These are phyloP conservation scores for Immersiella caudata DNA, from an alignment of 495 filamentous ascomycete genomes.

Conservation along the genomic window DNA sequence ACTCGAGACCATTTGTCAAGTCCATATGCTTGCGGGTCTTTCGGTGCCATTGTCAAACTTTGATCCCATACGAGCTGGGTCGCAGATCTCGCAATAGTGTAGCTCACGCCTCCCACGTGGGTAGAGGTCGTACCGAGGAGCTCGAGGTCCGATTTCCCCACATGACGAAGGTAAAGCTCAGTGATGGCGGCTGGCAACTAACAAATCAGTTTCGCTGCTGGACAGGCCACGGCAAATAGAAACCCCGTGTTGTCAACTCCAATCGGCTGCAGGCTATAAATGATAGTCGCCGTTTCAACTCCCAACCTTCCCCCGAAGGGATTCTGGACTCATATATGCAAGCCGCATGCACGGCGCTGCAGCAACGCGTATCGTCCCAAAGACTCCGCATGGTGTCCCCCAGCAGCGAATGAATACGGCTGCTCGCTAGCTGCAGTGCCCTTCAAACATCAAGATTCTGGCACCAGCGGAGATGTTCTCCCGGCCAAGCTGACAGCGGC, in stretches of 20 bases:
- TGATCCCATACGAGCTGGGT: background rate
- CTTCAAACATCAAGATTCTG: background rate
- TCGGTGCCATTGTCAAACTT: background rate
- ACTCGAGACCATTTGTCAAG: background rate
- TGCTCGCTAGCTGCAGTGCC: background rate
- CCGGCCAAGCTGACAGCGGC: background rate
- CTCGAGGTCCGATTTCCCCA: background rate
- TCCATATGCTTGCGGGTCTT: background rate
- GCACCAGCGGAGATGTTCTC: background rate
- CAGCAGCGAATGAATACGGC: background rate
- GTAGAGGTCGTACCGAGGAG: background rate
- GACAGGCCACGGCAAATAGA: background rate
- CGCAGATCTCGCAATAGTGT: background rate
- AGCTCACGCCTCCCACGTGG: background rate
- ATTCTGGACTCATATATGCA: background rate
- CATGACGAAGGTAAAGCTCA: background rate
- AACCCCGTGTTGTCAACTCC: background rate
- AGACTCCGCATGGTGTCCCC: background rate
- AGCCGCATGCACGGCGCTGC: background rate
- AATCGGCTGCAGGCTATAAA: background rate
- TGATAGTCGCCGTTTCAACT: constrained; percentile 1
- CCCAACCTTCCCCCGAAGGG: background rate
- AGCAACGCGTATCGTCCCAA: background rate
- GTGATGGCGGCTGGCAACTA: background rate
- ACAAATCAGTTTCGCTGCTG: background rate